phyloP scores from a whole-genome alignment of 495 filamentous ascomycete genomes.

The Penicillium ochrochloron region DNA sequence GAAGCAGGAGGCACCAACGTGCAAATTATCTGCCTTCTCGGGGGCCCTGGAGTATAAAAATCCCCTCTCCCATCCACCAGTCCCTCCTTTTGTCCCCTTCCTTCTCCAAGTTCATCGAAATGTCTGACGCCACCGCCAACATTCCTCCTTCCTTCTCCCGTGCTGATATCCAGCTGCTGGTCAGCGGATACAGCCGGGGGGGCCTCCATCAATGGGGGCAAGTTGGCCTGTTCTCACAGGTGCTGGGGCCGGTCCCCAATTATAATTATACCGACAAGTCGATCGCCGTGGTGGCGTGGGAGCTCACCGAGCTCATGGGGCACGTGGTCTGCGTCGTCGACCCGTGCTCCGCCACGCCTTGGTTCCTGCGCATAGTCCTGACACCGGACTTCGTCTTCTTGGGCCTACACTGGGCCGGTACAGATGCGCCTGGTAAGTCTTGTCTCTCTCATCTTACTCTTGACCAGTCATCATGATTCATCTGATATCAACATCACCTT shows the following conservation, averaged over 20 bases:
- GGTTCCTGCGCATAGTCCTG: neutral
- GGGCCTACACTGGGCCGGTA: neutral
- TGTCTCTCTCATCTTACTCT: too few species aligned
- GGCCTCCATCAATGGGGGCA: neutral
- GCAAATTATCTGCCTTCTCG: too few species aligned
- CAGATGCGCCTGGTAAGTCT: too few species aligned
- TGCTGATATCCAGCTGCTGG: neutral
- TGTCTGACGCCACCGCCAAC: too few species aligned
- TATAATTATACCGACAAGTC: neutral
- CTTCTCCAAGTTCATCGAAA: neutral
- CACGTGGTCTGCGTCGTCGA: neutral
- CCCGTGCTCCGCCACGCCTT: neutral
- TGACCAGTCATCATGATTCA: too few species aligned
- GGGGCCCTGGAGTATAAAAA: too few species aligned
- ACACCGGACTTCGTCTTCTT: neutral
- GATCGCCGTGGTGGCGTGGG: neutral
- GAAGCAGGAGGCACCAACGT: too few species aligned
- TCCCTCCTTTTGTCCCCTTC: neutral
- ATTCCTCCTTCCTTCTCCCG: neutral
- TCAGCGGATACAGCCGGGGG: neutral
- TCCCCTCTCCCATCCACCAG: neutral
- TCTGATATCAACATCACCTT: too few species aligned
- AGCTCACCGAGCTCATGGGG: neutral
- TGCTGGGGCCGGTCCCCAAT: neutral
- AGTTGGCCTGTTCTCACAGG: neutral